These are phyloP conservation scores for Lasiodiplodia gonubiensis DNA, from an alignment of 2,329 filamentous ascomycete genomes.

Conservation along the genomic window DNA sequence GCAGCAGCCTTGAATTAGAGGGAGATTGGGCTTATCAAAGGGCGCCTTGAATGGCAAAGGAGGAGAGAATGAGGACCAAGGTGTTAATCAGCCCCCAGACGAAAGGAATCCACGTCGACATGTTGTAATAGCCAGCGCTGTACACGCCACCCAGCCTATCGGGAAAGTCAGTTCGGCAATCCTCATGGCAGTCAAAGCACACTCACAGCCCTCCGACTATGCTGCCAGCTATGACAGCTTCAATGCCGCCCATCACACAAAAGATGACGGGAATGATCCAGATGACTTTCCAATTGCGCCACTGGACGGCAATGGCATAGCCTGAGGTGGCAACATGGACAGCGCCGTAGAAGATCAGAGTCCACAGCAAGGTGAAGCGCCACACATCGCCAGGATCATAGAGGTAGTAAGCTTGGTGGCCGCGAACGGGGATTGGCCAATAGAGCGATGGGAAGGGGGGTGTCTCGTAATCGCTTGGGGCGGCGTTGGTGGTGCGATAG, in stretches of 20 bases:
- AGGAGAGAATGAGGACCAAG: slow-evolving; percentile 80
- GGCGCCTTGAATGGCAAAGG: slow-evolving; percentile 90
- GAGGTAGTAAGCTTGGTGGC: slow-evolving; percentile 67
- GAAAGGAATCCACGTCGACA: slow-evolving; percentile 94
- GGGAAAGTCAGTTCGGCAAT: not conserved
- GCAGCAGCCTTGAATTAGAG: not conserved
- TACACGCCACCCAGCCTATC: slow-evolving; percentile 78
- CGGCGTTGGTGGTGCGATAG: slow-evolving; percentile 51
- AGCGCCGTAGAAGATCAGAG: slow-evolving; percentile 74
- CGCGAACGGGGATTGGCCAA: slow-evolving; percentile 67
- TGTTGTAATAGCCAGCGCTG: slow-evolving; percentile 79
- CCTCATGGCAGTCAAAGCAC: not conserved
- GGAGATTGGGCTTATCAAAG: slow-evolving; percentile 58
- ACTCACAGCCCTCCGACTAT: slow-evolving; percentile 79
- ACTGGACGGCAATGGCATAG: slow-evolving; percentile 76
- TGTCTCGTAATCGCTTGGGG: slow-evolving; percentile 65
- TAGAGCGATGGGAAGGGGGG: slow-evolving; percentile 84
- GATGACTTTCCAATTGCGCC: slow-evolving; percentile 60
- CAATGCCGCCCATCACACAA: slow-evolving; percentile 71
- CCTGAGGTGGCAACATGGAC: slow-evolving; percentile 75
- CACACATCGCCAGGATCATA: slow-evolving; percentile 80
- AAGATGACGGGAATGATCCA: slow-evolving; percentile 78
- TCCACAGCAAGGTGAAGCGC: slow-evolving; percentile 89
- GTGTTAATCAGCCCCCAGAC: slow-evolving; percentile 87
- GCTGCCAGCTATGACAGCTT: slow-evolving; percentile 80